Evolutionary conservation across 805 yeast genomes (phyloP), one percentile per base, ranked within the genome.

Genomic region (Blastobotrys parvus): DNA sequence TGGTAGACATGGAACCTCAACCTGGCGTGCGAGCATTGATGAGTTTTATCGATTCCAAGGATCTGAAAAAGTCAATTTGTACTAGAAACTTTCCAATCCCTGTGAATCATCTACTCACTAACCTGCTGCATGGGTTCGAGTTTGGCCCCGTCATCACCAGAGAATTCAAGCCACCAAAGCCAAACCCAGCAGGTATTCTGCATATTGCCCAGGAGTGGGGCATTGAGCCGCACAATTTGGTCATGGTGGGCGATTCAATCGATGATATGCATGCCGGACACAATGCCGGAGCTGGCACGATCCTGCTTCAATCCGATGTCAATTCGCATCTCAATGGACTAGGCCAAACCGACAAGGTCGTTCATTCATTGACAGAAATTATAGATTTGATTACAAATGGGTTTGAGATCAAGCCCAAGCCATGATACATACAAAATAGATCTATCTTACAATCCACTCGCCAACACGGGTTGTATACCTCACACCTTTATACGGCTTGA

Each of bases 401-500:
- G 0, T 54, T 69, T 39, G 54, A 46, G 7, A 23, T 45, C 29
- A 50, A 50, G 42, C n/a, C n/a, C n/a, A n/a, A n/a, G n/a, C n/a
- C n/a, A n/a, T 20, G 25, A 18, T 13, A 36, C 8, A 10, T 10
- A 10, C 23, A 6, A 15, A 8, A n/a, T 10, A 15, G 36, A 33
- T 33, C n/a, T n/a, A 1, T 30, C 79, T 61, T 17, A 78, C 65
- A 2, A 77, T 63, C 52, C 68, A 75, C 43, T 80, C 79, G 1
- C 81, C 83, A 0, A 83, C 71, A 43, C 64, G 63, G 4, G 95
- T 78, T 8, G 74, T 65, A 57, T 89, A 89, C 57, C 88, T 83
- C 17, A 89, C 96, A 1, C 97, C 97, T 59, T 88, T 89, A 67
- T 77, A 89, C 0, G 95, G 95, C 55, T 79, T 81, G 8, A 77